These are phyloP conservation scores for Monosporascus sp. DNA, from an alignment of 2,329 filamentous ascomycete species.

Conservation along the genomic window DNA sequence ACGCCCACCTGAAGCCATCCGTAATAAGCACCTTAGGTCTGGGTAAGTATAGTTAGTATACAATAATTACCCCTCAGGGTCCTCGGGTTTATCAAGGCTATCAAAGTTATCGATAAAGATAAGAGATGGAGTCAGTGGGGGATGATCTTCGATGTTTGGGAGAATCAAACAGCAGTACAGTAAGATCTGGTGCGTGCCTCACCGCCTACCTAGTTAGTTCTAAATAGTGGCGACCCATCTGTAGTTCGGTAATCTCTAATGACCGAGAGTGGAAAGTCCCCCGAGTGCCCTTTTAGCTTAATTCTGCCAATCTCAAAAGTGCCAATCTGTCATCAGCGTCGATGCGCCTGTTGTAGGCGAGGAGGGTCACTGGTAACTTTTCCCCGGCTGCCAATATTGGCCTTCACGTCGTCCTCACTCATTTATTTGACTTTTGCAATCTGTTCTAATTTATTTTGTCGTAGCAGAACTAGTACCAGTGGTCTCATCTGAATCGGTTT, in stretches of 20 bases:
- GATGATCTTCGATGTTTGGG: neutral
- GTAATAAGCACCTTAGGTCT: too few relatives aligned
- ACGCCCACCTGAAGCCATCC: too few relatives aligned
- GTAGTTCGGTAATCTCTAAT: too few relatives aligned
- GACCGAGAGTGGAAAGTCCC: too few relatives aligned
- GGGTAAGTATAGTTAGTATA: too few relatives aligned
- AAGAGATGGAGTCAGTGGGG: neutral
- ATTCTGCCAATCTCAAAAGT: constrained; percentile 21
- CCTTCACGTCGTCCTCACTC: neutral
- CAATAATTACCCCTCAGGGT: too few relatives aligned
- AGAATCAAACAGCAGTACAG: too few relatives aligned
- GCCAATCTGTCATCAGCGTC: constrained; percentile 21
- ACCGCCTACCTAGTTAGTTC: constrained; percentile 9
- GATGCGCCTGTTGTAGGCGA: neutral
- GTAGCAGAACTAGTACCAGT: neutral
- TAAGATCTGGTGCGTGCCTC: neutral
- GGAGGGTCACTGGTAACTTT: too few relatives aligned
- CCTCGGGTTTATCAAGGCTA: neutral
- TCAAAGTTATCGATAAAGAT: neutral
- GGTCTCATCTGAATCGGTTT: neutral
- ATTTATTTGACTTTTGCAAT: neutral
- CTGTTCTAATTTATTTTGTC: neutral
- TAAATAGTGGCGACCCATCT: too few relatives aligned
- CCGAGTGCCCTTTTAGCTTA: too few relatives aligned
- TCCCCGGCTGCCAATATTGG: neutral